phyloP scores from a whole-genome alignment of 371 early-diverging fungal species.

The Mortierella sp. region DNA sequence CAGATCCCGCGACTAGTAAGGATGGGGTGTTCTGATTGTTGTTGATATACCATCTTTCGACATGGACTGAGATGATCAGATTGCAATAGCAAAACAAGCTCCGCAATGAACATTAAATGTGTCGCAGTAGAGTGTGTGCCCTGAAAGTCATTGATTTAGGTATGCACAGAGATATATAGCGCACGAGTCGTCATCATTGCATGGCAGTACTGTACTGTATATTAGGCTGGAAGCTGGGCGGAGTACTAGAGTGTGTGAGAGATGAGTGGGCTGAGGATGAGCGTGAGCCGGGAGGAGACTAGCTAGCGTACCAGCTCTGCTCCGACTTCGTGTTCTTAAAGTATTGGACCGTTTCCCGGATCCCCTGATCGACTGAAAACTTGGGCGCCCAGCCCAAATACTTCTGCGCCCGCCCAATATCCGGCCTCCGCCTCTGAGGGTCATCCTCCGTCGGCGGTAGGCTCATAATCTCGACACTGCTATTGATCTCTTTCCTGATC shows the following conservation, averaged over 20 bases:
- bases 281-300: neutral
- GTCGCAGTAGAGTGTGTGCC: too few species aligned
- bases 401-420: conserved; percentile 77
- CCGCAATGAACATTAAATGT: too few species aligned
- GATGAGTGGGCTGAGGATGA: neutral
- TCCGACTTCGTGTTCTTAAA: conserved; percentile 59
- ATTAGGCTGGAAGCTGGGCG: neutral
- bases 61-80: too few species aligned
- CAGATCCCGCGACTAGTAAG: conserved; percentile 65
- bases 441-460: conserved; percentile 82
- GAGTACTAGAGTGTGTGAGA: neutral
- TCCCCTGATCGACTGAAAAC: conserved; percentile 81
- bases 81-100: too few species aligned
- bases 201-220: neutral
- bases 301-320: conserved; percentile 24
- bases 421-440: conserved; percentile 85
- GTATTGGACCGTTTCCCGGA: conserved; percentile 89
- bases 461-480: conserved; percentile 71
- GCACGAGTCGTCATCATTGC: neutral
- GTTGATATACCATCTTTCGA: too few species aligned
- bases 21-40: conserved; percentile 51
- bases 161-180: conserved; percentile 1
- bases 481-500: conserved; percentile 75
- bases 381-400: conserved; percentile 82
- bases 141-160: too few species aligned